phyloP scores from a whole-genome alignment of 1,284 basidiomycete species.

The Marasmius oreades region DNA sequence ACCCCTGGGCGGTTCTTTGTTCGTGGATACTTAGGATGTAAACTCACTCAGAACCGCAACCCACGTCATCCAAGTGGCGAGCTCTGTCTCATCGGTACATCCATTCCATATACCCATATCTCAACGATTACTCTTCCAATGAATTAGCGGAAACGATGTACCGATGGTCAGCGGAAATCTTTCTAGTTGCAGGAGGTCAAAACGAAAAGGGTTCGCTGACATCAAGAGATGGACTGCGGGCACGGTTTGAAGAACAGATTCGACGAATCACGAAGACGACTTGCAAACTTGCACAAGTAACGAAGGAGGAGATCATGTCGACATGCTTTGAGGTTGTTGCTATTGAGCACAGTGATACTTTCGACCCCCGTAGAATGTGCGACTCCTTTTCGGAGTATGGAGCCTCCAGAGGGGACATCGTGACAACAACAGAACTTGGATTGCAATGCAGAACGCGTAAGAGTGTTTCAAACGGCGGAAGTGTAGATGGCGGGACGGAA shows the following conservation, averaged over 20 bases:
- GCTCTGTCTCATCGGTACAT: conserved; percentile 66
- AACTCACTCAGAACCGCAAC: conserved; percentile 56
- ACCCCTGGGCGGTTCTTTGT: background rate
- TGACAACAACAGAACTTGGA: conserved; percentile 70
- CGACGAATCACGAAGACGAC: conserved; percentile 60
- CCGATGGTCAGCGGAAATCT: conserved; percentile 64
- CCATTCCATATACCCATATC: conserved; percentile 60
- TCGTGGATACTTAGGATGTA: conserved; percentile 9
- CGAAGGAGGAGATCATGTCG: conserved; percentile 68
- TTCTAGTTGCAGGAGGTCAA: conserved; percentile 55
- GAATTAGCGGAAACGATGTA: conserved; percentile 70
- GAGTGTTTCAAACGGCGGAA: conserved; percentile 33
- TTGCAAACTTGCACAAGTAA: conserved; percentile 54
- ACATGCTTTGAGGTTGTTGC: conserved; percentile 66
- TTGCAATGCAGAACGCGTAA: conserved; percentile 58
- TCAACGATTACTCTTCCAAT: conserved; percentile 58
- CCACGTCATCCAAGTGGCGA: conserved; percentile 71
- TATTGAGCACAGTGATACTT: conserved; percentile 47
- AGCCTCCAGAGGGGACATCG: conserved; percentile 44
- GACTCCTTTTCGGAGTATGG: conserved; percentile 66
- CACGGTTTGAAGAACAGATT: conserved; percentile 55
- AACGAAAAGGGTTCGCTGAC: conserved; percentile 32
- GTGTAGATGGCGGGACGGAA: conserved; percentile 37
- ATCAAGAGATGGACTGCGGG: conserved; percentile 41
- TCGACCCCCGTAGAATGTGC: conserved; percentile 52